A percentile compares a stretch with the other conserved stretches of the same genome.
Evolutionary conservation across 768 basidiomycete species (phyloP).

Genomic region (Boletus pseudo-olivaceus): DNA sequence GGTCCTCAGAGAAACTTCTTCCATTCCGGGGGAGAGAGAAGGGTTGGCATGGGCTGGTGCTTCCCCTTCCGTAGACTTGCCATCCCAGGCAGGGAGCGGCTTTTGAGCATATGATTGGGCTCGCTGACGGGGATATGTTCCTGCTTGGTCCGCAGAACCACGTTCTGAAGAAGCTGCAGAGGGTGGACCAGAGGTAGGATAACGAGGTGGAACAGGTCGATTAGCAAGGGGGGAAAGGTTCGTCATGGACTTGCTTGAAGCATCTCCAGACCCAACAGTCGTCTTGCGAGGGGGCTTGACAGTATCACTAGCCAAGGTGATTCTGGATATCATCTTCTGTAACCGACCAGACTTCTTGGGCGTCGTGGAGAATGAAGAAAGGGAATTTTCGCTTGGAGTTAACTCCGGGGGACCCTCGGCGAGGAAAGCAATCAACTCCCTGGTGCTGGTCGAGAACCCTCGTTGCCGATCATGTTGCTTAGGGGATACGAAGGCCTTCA

Average conservation of each 20-base stretch:
- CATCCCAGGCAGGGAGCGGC: slow-evolving; percentile 16
- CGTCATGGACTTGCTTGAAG: slow-evolving; percentile 33
- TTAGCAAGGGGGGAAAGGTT: slow-evolving; percentile 53
- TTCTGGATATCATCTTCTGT: slow-evolving; percentile 79
- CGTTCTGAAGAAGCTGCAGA: slow-evolving; percentile 42
- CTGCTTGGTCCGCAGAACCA: slow-evolving; percentile 17
- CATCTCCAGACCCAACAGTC: slow-evolving; percentile 22
- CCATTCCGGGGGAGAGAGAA: slow-evolving; percentile 7
- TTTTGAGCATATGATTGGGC: slow-evolving; percentile 27
- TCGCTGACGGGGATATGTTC: slow-evolving; percentile 21
- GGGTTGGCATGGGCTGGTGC: neutral
- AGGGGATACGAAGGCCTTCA: slow-evolving; percentile 36
- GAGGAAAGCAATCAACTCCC: slow-evolving; percentile 55
- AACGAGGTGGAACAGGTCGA: slow-evolving; percentile 59
- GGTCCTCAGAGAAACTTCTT: neutral
- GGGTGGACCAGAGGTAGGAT: slow-evolving; percentile 42
- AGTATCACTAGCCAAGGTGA: slow-evolving; percentile 47
- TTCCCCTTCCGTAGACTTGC: slow-evolving; percentile 14
- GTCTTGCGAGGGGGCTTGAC: slow-evolving; percentile 32
- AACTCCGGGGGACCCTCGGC: slow-evolving; percentile 52
- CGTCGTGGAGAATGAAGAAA: slow-evolving; percentile 33
- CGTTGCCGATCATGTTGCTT: slow-evolving; percentile 35
- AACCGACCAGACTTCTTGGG: slow-evolving; percentile 57
- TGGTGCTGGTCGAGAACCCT: slow-evolving; percentile 43
- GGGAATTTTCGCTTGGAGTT: slow-evolving; percentile 38